Percentiles rank a stretch among this genome's conserved stretches.
Evolutionary conservation across 2,329 filamentous ascomycete genomes (phyloP).

Genomic region (Fusarium ambrosium): DNA sequence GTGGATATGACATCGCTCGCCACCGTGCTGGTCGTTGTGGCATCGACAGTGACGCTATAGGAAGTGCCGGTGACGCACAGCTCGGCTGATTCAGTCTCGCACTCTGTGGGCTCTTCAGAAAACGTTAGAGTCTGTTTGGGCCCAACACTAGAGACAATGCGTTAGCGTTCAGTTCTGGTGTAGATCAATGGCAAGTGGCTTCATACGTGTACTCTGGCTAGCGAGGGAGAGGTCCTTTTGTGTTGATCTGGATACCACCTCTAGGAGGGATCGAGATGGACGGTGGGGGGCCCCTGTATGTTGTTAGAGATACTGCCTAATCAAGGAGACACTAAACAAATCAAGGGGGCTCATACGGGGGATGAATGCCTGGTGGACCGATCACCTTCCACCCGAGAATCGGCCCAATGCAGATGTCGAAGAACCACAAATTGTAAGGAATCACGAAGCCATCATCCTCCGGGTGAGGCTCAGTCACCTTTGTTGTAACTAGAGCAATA

Average conservation of each 20-base stretch:
- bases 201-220: neutral
- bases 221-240: neutral
- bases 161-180: neutral
- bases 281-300: neutral
- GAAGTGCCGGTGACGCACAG: neutral
- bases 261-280: neutral
- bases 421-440: neutral
- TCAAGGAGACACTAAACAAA: neutral
- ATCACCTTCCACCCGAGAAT: neutral
- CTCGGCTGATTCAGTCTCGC: neutral
- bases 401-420: neutral
- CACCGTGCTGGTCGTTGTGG: neutral
- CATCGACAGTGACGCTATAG: constrained; percentile 2
- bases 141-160: neutral
- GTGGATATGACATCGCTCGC: neutral
- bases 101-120: neutral
- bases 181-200: neutral
- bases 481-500: neutral
- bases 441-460: neutral
- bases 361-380: neutral
- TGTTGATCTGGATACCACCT: neutral
- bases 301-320: neutral
- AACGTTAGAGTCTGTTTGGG: neutral
- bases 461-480: neutral
- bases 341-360: neutral